Evolutionary conservation across 1,284 basidiomycete genomes (phyloP).

Genomic region (Ganoderma resinaceum): DNA sequence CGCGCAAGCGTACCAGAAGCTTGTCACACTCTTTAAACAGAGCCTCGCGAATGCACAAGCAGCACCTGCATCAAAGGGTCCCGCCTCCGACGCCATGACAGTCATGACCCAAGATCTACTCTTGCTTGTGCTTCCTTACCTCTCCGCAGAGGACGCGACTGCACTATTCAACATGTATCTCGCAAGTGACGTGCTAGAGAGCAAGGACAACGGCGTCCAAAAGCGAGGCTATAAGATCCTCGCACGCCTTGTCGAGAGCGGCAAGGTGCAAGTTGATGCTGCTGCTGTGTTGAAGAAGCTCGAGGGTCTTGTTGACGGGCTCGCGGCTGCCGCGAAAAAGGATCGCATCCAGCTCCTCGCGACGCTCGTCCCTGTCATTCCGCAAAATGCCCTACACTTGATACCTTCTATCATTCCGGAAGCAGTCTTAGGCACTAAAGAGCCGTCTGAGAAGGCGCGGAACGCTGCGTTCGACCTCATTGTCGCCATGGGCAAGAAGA

Average conservation of each 20-base stretch:
- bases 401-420: slow-evolving; percentile 94
- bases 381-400: slow-evolving; percentile 79
- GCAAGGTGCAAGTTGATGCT: slow-evolving; percentile 62
- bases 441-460: slow-evolving; percentile 94
- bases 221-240: slow-evolving; percentile 96
- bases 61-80: slow-evolving; percentile 40
- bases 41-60: slow-evolving; percentile 59
- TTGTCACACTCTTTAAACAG: slow-evolving; percentile 79
- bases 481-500: slow-evolving; percentile 92
- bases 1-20: slow-evolving; percentile 81
- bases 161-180: slow-evolving; percentile 73
- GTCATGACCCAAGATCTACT: slow-evolving; percentile 93
- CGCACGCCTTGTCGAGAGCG: slow-evolving; percentile 72
- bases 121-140: slow-evolving; percentile 82
- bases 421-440: slow-evolving; percentile 97
- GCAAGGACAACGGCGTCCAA: slow-evolving; percentile 88
- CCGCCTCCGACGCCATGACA: slow-evolving; percentile 58
- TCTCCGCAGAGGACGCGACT: slow-evolving; percentile 67
- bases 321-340: slow-evolving; percentile 91
- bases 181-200: slow-evolving; percentile 65
- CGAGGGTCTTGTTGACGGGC: slow-evolving; percentile 67
- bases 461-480: slow-evolving; percentile 91
- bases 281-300: slow-evolving; percentile 69
- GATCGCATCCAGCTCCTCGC: slow-evolving; percentile 87
- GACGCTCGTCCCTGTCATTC: slow-evolving; percentile 76